Conservation (phyloP, 140 eudicot species). For the Senecio squalidus region DNA sequence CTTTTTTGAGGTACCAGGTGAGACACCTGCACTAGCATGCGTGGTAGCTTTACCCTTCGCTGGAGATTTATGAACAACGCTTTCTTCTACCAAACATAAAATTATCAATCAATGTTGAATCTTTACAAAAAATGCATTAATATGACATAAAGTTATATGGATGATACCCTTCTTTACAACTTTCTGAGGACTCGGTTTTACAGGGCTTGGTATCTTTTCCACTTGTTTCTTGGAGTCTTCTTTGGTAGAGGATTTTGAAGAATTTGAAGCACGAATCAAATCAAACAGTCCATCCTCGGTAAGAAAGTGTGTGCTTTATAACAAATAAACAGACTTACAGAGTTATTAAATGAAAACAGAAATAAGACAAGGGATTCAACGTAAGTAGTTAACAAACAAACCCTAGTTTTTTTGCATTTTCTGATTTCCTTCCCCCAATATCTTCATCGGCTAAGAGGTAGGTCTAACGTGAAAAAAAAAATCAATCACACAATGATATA, state of each 20-base stretch:
- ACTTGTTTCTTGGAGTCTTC: constrained; percentile 39
- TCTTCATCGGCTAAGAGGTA: constrained; percentile 97
- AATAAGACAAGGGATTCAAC: background rate
- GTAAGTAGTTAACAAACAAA: constrained; percentile 20
- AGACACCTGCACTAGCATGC: constrained; percentile 24
- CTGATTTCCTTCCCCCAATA: constrained; percentile 86
- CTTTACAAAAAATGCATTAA: background rate
- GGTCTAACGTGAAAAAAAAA: constrained; percentile 32
- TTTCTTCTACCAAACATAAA: constrained; percentile 39
- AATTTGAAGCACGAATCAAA: constrained; percentile 69
- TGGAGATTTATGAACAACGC: constrained; percentile 31
- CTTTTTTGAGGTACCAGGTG: constrained; percentile 38
- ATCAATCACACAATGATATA: constrained; percentile 12
- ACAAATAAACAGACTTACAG: background rate
- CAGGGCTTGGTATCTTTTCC: constrained; percentile 39
- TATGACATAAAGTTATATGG: background rate
- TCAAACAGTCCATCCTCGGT: constrained; percentile 95
- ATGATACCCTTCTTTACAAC: constrained; percentile 45
- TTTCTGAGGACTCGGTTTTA: constrained; percentile 54
- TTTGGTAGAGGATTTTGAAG: constrained; percentile 34
- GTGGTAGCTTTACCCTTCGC: constrained; percentile 31
- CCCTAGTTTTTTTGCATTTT: constrained; percentile 89
- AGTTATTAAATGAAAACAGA: background rate
- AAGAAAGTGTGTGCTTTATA: constrained; percentile 61
- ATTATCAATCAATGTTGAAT: background rate